Percentiles rank a stretch among this genome's conserved stretches.
These are phyloP conservation scores for Neurospora sp. DNA, from an alignment of 495 filamentous ascomycete genomes.

Conservation along the genomic window DNA sequence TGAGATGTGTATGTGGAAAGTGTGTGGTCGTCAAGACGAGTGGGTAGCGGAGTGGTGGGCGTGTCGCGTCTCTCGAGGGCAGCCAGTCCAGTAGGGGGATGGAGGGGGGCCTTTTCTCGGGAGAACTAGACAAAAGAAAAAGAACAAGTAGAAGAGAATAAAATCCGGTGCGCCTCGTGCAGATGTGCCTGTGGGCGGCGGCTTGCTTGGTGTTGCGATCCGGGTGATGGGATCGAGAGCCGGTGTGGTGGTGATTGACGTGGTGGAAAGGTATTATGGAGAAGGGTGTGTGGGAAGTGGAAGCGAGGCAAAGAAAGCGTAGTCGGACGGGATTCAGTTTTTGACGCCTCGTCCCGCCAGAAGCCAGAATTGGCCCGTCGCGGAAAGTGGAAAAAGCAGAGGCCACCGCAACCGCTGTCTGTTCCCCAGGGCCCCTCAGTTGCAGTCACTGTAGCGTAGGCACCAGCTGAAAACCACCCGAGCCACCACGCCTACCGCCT, in stretches of 20 bases:
- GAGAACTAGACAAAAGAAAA: not conserved
- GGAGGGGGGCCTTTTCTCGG: not conserved
- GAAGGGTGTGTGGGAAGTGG: conserved; percentile 11
- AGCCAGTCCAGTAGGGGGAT: conserved; percentile 13
- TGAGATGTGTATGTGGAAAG: conserved; percentile 23
- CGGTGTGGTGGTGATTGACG: conserved; percentile 13
- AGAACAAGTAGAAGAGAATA: conserved; percentile 15
- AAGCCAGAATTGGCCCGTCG: conserved; percentile 19
- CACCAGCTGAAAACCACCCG: not conserved
- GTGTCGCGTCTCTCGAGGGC: conserved; percentile 33
- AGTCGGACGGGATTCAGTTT: conserved; percentile 18
- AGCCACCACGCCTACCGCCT: not conserved
- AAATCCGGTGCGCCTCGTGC: not conserved
- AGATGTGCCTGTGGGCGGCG: conserved; percentile 12
- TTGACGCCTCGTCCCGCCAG: conserved; percentile 15
- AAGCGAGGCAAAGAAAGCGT: conserved; percentile 14
- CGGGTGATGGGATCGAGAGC: conserved; percentile 22
- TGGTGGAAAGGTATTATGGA: conserved; percentile 12
- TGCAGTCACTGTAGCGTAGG: not conserved
- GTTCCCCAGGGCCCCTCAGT: not conserved
- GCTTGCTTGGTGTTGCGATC: conserved; percentile 19
- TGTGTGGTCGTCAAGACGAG: conserved; percentile 7
- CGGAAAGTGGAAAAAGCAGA: conserved; percentile 14
- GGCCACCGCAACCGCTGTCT: conserved; percentile 10
- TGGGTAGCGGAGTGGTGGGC: conserved; percentile 22